These are phyloP conservation scores for Populus pruinosa DNA, from an alignment of 345 rosid genomes.

Conservation along the genomic window DNA sequence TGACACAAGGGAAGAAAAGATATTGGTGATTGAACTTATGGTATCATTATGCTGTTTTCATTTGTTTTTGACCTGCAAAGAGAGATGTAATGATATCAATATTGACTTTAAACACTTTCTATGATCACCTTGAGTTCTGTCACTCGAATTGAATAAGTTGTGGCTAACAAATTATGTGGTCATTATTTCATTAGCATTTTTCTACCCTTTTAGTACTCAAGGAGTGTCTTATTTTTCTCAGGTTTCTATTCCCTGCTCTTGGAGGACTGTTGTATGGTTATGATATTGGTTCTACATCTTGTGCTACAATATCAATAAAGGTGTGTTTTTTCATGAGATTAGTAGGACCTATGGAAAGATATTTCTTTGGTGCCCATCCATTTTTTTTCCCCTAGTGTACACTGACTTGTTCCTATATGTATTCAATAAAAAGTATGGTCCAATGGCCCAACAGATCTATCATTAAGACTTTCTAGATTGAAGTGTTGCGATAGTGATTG, in stretches of 20 bases:
- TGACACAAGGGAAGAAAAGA: too few species aligned
- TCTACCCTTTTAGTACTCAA: slow-evolving; percentile 4
- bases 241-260: slow-evolving; percentile 97
- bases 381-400: not conserved
- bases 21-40: too few species aligned
- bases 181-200: too few species aligned
- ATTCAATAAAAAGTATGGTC: not conserved
- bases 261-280: slow-evolving; percentile 94
- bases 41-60: too few species aligned
- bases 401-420: not conserved
- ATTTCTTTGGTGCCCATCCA: not conserved
- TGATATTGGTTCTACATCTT: slow-evolving; percentile 94
- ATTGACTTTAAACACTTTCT: too few species aligned
- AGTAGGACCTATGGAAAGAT: slow-evolving; percentile 1
- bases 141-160: too few species aligned
- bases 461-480: not conserved
- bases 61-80: too few species aligned
- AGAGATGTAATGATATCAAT: too few species aligned
- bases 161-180: too few species aligned
- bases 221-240: slow-evolving; percentile 37
- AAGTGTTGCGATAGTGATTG: not conserved
- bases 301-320: slow-evolving; percentile 79
- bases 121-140: too few species aligned
- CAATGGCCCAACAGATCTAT: not conserved
- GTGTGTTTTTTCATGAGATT: slow-evolving; percentile 30